Percentiles rank a stretch among this genome's conserved stretches.
Conservation (phyloP, 1,284 basidiomycete genomes). For the Hemileia vastatrix region DNA sequence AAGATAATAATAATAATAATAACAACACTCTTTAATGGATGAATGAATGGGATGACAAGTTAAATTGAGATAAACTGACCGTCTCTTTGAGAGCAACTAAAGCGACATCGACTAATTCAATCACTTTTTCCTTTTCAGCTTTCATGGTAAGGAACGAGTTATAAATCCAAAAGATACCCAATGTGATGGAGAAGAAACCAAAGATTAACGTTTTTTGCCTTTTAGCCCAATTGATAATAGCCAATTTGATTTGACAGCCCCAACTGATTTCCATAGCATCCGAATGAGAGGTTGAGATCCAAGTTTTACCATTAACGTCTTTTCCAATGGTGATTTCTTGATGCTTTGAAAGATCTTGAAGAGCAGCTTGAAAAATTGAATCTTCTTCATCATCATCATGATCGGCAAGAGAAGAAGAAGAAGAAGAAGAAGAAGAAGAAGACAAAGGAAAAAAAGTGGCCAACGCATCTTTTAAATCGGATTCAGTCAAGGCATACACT, state of each 20-base stretch:
- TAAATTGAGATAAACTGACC: slow-evolving; percentile 30
- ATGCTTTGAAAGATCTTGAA: slow-evolving; percentile 69
- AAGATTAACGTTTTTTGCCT: slow-evolving; percentile 61
- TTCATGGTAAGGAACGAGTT: slow-evolving; percentile 49
- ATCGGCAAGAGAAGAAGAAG: slow-evolving; percentile 40
- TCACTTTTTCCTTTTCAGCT: slow-evolving; percentile 61
- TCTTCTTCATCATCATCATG: slow-evolving; percentile 50
- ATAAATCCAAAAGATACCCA: slow-evolving; percentile 35
- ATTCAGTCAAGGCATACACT: slow-evolving; percentile 31
- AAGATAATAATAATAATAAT: not conserved
- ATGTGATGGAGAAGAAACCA: slow-evolving; percentile 49
- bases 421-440: not conserved
- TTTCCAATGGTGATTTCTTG: slow-evolving; percentile 66
- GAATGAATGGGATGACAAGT: too few species aligned
- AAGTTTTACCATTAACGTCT: slow-evolving; percentile 62
- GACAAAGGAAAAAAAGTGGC: slow-evolving; percentile 28
- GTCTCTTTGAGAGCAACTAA: slow-evolving; percentile 74
- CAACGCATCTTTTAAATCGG: slow-evolving; percentile 27
- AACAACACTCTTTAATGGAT: not conserved
- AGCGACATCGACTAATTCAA: slow-evolving; percentile 66
- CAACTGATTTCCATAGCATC: slow-evolving; percentile 53
- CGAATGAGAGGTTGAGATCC: slow-evolving; percentile 64
- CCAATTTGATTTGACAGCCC: slow-evolving; percentile 61
- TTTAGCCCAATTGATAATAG: slow-evolving; percentile 57
- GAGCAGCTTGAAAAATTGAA: slow-evolving; percentile 65